Conservation (phyloP, 495 filamentous ascomycete species). For the Cercophora sp. region DNA sequence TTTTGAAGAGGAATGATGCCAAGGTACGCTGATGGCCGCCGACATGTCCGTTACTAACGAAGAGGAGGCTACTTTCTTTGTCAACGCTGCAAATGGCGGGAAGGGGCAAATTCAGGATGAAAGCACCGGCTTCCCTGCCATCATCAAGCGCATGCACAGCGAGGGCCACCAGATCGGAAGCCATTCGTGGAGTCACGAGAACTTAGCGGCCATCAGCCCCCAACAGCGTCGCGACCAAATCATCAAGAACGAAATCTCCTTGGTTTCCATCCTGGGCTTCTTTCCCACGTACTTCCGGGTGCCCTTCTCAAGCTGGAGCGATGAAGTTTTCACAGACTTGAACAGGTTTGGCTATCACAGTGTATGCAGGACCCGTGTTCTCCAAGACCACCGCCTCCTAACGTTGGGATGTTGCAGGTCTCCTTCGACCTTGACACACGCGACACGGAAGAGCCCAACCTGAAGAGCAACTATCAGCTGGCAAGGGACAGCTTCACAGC, state of each 20-base stretch:
- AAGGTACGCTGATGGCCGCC: no score
- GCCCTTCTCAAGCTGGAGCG: conserved; percentile 57
- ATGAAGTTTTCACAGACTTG: conserved; percentile 31
- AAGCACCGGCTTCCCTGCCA: conserved; percentile 25
- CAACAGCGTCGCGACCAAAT: conserved; percentile 52
- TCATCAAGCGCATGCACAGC: conserved; percentile 54
- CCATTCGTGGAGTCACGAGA: conserved; percentile 65
- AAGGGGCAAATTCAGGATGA: background rate
- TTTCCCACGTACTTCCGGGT: conserved; percentile 70
- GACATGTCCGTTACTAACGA: no score
- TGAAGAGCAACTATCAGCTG: background rate
- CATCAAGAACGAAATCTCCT: conserved; percentile 58
- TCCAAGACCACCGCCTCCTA: no score
- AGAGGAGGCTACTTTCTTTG: conserved; percentile 11
- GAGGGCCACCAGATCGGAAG: conserved; percentile 66
- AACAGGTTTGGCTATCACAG: conserved; percentile 1
- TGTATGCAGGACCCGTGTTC: no score
- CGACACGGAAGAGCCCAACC: background rate
- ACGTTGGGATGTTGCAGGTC: no score
- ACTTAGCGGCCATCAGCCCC: conserved; percentile 49
- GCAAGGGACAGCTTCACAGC: background rate
- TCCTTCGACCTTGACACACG: conserved; percentile 6
- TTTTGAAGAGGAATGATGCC: conserved; percentile 51
- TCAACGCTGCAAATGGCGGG: background rate
- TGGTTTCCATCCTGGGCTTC: conserved; percentile 60